Evolutionary conservation across 306 rosid species (phyloP), one percentile per base, ranked within the genome.

Genomic region (Sechiopsis laciniata): DNA sequence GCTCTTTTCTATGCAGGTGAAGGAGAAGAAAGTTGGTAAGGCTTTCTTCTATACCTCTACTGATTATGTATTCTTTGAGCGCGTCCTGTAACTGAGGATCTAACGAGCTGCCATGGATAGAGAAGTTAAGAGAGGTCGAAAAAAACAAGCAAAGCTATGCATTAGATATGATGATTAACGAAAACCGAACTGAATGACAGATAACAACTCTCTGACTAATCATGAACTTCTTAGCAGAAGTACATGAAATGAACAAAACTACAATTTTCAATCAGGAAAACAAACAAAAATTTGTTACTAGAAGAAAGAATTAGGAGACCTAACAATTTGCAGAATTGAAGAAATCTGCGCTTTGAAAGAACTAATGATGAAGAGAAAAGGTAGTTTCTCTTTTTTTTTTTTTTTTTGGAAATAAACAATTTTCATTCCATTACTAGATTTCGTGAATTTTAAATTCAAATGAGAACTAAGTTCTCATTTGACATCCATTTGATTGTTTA

Each of bases 1-100:
- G 91, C 84, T 90, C 96, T 74, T 84, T 87, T 71, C 67, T 82
- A 76, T 86, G 91, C 8, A 87, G 80, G 81, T 87, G 83, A 80
- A 74, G 82, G 55, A 87, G 79, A 78, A 93, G 91, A 79, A 88
- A 90, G 76, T 78, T 83, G 37, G 84, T 88, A 24, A 93, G 82
- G 81, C 61, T 80, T 73, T 75, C 82, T 40, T 86, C 87, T 66
- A 93, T 76, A 26, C 97, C 98, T 79, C 82, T 88, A 76, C 85
- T 66, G 51, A 66, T 78, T 74, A 90, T 79, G 80, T 87, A 90
- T 54, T 81, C 80, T 83, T 83, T 83, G 59, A 93, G 80, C 1
- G 90, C 82, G 7, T 11, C 75, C 67, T 84, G 89, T 76, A 88
- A 72, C 40, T 54, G 75, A n/a, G 9, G 15, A 45, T 85, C 84